Base-by-base conservation (phyloP, 108 stramenopile genomes). In the Skeletonema tropicum region DNA sequence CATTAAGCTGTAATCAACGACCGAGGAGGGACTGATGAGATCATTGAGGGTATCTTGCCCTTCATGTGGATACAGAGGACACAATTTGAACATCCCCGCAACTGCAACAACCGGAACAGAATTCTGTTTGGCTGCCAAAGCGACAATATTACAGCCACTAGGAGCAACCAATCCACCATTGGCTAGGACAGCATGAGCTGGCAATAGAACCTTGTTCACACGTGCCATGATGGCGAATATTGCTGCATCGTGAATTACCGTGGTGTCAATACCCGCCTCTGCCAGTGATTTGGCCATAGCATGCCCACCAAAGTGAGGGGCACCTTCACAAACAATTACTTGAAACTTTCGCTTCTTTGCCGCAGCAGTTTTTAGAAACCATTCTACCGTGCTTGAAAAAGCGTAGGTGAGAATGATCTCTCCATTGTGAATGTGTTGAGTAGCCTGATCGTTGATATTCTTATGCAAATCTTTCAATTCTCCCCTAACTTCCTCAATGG, bases 11-110 rank as follows among this genome's bases (percentile, higher is more conserved):
- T 84, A 90, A 13, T 87, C 84, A 65, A 94, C 59, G 6, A 94
- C 82, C 4, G 87, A 66, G 3, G 86, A 82, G 9, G 94, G 91
- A 69, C 89, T 88, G 9, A 93, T 75, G 57, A 98, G 87, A 64
- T 96, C 96, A 60, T 95, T 94, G 61, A 97, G 87, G 6, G 96
- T 94, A 70, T 97, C 96, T 64, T 97, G 98, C 19, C 93, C 93
- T 67, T 98, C 96, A 75, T 99, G 97, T 15, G 97, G 97, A 77
- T 90, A 99, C 76, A 98, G 76, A n/a, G 98, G 98, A 52, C 96
- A 97, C 1, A 99, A 91, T 72, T 98, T 98, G 90, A 96, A 99
- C 76, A 98, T 89, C 15, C 97, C 97, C 8, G 97, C 94, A 52
- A 97, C 78, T 45, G 94, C 89, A 13, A 99, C 94, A 12, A 97